These are phyloP conservation scores for Globisporangium nagaii DNA, from an alignment of 352 stramenopile species.

Conservation along the genomic window DNA sequence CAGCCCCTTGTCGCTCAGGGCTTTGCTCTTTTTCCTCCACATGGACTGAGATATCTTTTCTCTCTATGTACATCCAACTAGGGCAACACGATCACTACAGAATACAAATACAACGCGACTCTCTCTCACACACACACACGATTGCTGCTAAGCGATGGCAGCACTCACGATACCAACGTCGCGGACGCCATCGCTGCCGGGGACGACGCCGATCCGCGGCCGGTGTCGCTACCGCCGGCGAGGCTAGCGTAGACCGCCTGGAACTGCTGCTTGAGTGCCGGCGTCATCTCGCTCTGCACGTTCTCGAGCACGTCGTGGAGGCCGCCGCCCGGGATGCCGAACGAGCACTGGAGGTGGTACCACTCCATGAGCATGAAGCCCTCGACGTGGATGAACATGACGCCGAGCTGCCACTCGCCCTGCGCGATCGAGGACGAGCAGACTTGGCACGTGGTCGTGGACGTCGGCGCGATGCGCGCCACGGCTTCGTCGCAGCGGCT, in stretches of 20 bases:
- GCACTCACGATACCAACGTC: constrained; percentile 11
- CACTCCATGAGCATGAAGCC: constrained; percentile 88
- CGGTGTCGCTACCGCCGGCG: neutral
- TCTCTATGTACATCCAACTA: constrained; percentile 4
- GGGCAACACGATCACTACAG: neutral
- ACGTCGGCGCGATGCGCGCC: constrained; percentile 59
- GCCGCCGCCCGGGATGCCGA: constrained; percentile 38
- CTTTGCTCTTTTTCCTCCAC: too few species aligned
- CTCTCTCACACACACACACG: constrained; percentile 1
- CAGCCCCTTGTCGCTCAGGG: too few species aligned
- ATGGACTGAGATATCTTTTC: neutral
- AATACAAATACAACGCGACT: too few species aligned
- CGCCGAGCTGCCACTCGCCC: constrained; percentile 65
- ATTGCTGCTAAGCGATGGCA: neutral
- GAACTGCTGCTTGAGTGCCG: constrained; percentile 47
- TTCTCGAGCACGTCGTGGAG: constrained; percentile 48
- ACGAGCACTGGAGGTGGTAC: constrained; percentile 67
- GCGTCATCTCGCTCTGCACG: constrained; percentile 63
- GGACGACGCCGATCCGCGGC: neutral
- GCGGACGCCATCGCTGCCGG: constrained; percentile 4
- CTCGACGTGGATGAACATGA: constrained; percentile 85
- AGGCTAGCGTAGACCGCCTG: constrained; percentile 27
- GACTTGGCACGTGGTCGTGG: constrained; percentile 75
- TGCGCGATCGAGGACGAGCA: constrained; percentile 54
- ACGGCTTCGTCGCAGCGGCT: constrained; percentile 79